Evolutionary conservation across 2,329 filamentous ascomycete genomes (phyloP), one percentile per base, ranked within the genome.

Genomic region (Stachybotrys elegans): DNA sequence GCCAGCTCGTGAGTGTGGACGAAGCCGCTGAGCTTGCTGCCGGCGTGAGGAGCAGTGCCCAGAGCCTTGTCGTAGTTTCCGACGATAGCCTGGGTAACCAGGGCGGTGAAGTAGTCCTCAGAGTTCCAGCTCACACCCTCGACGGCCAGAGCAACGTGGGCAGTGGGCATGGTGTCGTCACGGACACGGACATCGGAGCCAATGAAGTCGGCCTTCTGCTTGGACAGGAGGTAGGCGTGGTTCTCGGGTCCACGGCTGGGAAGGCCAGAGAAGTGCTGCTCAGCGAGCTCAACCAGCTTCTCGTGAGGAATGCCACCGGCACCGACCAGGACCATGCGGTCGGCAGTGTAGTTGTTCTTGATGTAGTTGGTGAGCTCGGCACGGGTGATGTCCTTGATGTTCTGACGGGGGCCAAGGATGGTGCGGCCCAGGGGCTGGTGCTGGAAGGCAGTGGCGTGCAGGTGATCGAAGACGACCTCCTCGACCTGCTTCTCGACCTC

Each of bases 51-150:
- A 48, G 93, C 93, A 71, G 93, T 95, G 65, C 94, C 93, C 83
- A 97, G 92, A 57, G 93, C 88, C 73, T 93, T 93, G 76, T 98
- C 93, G 84, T 95, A 98, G 84, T 98, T 98, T 66, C 93, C 93
- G 56, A 98, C 91, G 59, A 98, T 97, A 60, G 93, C 93, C 78
- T 98, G 93, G 47, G 93, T 89, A 55, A 98, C 92, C 46, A 98
- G 80, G 51, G 88, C 94, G 58, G 93, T 96, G 78, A 96, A 98
- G 81, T 98, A 98, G 73, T 97, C 92, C 51, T 94, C 88, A 58
- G 95, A 92, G 75, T 89, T 95, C 93, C 93, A 98, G 85, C 90
- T 95, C 45, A 98, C 93, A 83, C 93, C 93, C 79, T 98, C 93
- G 40, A 98, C 93, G 48, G 93, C 92, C 63, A 98, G 90, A 62